Evolutionary conservation across 2,329 filamentous ascomycete genomes (phyloP).

Genomic region (Penicillium sp.): DNA sequence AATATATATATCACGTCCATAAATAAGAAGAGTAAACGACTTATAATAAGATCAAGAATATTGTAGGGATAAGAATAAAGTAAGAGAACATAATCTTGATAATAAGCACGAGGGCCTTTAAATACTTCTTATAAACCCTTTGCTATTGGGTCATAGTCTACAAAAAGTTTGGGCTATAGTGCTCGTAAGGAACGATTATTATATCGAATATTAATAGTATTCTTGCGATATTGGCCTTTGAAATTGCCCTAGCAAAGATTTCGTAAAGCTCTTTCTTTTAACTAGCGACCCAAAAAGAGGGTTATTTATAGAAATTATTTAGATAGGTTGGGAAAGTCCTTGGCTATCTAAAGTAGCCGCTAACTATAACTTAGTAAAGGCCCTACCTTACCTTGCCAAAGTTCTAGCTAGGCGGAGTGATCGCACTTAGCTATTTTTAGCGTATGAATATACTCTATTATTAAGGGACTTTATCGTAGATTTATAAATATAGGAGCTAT

Average conservation of each 20-base stretch:
- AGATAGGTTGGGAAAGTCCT: conserved; percentile 1
- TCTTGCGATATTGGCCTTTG: conserved; percentile 1
- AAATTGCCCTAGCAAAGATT: conserved; percentile 8
- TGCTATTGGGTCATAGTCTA: conserved; percentile 4
- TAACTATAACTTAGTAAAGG: conserved; percentile 5
- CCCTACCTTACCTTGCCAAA: conserved; percentile 5
- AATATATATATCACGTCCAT: conserved; percentile 10
- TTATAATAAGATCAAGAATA: conserved; percentile 4
- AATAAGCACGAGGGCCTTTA: background rate
- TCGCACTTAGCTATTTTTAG: conserved; percentile 2
- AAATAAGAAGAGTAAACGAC: conserved; percentile 7
- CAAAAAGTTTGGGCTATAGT: conserved; percentile 6
- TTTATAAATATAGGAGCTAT: too few relatives aligned
- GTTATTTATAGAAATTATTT: conserved; percentile 7
- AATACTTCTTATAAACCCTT: background rate
- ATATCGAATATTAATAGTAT: conserved; percentile 4
- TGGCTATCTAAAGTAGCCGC: conserved; percentile 3
- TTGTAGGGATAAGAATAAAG: background rate
- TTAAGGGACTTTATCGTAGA: background rate
- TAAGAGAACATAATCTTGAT: background rate
- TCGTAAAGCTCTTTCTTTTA: conserved; percentile 6
- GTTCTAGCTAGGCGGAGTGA: conserved; percentile 2
- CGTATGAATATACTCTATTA: background rate
- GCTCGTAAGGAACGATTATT: conserved; percentile 8
- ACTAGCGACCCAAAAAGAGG: conserved; percentile 1